phyloP scores from a whole-genome alignment of 768 basidiomycete genomes.

The Mycena kentingensis region DNA sequence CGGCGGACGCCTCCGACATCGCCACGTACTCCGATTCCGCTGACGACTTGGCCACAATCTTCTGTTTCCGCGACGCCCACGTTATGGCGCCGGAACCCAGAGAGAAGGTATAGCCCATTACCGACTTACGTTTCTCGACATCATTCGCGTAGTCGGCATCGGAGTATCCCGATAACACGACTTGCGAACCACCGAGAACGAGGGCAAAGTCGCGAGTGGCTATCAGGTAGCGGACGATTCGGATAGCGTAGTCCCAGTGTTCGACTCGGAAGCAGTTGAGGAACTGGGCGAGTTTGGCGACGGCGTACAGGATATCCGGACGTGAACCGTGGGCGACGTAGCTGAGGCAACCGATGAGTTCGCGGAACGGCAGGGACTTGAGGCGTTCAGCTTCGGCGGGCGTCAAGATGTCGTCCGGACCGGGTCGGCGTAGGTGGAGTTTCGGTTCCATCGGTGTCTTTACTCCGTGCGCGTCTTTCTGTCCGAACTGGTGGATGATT shows the following conservation, averaged over 20 bases:
- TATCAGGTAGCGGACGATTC: constrained; percentile 36
- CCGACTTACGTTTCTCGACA: background rate
- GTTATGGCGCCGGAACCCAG: constrained; percentile 31
- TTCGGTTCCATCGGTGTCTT: constrained; percentile 34
- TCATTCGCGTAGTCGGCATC: constrained; percentile 5
- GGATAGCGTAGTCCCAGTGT: constrained; percentile 38
- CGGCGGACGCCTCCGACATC: constrained; percentile 19
- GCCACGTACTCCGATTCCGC: constrained; percentile 38
- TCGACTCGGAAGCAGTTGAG: constrained; percentile 24
- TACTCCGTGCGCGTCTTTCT: constrained; percentile 23
- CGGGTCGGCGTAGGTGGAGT: constrained; percentile 24
- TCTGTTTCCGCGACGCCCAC: constrained; percentile 37
- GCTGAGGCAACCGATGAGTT: constrained; percentile 25
- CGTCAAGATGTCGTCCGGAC: constrained; percentile 6
- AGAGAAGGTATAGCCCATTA: constrained; percentile 34
- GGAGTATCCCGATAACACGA: constrained; percentile 11
- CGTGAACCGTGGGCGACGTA: constrained; percentile 31
- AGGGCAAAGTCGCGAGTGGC: constrained; percentile 11
- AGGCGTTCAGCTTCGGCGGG: constrained; percentile 20
- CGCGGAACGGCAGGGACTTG: constrained; percentile 27
- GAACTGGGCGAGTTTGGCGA: constrained; percentile 29
- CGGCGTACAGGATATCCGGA: constrained; percentile 16
- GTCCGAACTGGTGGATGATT: constrained; percentile 30
- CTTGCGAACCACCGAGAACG: constrained; percentile 14
- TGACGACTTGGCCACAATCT: constrained; percentile 33